Percentiles rank a stretch among this genome's conserved stretches.
Evolutionary conservation across 1,284 basidiomycete genomes (phyloP).

Genomic region (Puccinia coronata): DNA sequence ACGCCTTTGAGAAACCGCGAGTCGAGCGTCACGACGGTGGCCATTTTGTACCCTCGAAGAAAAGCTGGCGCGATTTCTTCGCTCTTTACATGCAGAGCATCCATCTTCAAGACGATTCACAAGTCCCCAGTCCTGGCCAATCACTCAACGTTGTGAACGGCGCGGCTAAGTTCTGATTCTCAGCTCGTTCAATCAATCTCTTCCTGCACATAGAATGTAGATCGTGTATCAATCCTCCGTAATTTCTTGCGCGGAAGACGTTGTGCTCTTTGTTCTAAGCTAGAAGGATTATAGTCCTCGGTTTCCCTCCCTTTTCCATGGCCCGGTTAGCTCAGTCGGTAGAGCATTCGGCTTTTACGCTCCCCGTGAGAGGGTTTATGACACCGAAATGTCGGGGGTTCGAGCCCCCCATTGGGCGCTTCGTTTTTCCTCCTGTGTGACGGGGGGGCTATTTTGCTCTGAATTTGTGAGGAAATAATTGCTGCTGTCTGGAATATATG

Average conservation of each 20-base stretch:
- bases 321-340: conserved; percentile 25
- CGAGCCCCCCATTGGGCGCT: too few relatives aligned
- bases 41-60: conserved; percentile 45
- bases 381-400: too few relatives aligned
- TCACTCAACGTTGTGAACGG: not conserved
- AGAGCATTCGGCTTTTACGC: conserved; percentile 12
- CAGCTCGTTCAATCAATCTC: not conserved
- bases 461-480: too few relatives aligned
- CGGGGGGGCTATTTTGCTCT: too few relatives aligned
- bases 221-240: too few relatives aligned
- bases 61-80: conserved; percentile 46
- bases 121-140: conserved; percentile 31
- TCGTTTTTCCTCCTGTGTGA: too few relatives aligned
- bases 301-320: not conserved
- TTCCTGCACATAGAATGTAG: not conserved
- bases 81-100: conserved; percentile 24
- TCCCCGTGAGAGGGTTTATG: too few relatives aligned
- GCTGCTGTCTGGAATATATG: too few relatives aligned
- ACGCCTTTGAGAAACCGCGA: conserved; percentile 12
- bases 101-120: conserved; percentile 13
- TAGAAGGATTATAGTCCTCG: not conserved
- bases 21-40: conserved; percentile 42
- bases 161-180: conserved; percentile 14
- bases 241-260: too few relatives aligned
- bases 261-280: not conserved